Evolutionary conservation across 805 yeast species (phyloP).

Genomic region (Suhomyces xylopsoci): DNA sequence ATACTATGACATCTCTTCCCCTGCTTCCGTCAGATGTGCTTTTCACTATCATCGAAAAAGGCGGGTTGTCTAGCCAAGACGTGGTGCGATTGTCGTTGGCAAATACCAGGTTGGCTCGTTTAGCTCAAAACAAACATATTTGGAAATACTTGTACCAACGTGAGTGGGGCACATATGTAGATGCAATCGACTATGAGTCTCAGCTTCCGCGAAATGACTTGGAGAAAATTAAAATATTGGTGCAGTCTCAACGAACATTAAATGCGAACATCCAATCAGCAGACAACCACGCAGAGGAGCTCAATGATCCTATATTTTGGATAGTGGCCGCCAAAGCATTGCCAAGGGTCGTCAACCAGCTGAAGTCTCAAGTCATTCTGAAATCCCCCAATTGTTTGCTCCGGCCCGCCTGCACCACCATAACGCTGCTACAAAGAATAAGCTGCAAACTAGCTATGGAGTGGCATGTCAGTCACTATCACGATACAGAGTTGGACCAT

Average conservation of each 20-base stretch:
- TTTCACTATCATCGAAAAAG: neutral
- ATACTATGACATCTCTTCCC: neutral
- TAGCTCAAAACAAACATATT: neutral
- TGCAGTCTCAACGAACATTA: neutral
- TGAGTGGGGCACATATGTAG: neutral
- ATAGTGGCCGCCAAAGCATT: neutral
- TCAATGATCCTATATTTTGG: neutral
- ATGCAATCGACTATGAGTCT: neutral
- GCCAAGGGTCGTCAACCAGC: neutral
- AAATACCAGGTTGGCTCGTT: neutral
- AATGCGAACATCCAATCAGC: neutral
- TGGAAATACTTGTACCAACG: neutral
- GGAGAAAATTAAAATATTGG: neutral
- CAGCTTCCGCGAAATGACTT: neutral
- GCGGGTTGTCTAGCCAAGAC: neutral
- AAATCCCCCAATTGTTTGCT: neutral
- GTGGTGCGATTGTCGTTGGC: neutral
- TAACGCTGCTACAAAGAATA: neutral
- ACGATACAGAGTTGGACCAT: neutral
- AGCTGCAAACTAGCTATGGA: neutral
- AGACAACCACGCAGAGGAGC: neutral
- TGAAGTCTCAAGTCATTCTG: neutral
- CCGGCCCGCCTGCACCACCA: neutral
- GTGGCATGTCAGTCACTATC: neutral
- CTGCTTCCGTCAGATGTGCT: neutral